Percentiles rank a stretch among this genome's conserved stretches.
Evolutionary conservation across 192 early-diverging fungal species (phyloP).

Genomic region (Pilobolus umbonatus): DNA sequence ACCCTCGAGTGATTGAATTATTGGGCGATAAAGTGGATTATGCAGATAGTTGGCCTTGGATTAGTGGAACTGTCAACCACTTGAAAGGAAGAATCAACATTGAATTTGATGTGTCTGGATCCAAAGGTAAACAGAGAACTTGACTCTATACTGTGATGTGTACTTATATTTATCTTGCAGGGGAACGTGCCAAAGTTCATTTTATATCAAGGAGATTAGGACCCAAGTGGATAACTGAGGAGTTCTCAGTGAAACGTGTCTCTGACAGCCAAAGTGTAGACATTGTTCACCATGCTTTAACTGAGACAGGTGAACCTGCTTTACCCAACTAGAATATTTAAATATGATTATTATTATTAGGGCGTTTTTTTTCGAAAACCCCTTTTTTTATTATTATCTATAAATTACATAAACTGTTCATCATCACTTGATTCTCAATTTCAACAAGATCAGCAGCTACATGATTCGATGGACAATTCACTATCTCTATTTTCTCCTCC

Average conservation of each 20-base stretch:
- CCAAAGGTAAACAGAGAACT: slow-evolving; percentile 32
- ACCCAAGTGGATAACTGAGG: slow-evolving; percentile 36
- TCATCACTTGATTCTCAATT: slow-evolving; percentile 43
- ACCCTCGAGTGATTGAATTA: slow-evolving; percentile 38
- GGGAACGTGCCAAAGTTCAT: slow-evolving; percentile 31
- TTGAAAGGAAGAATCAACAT: slow-evolving; percentile 56
- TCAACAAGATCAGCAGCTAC: slow-evolving; percentile 45
- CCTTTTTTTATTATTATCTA: not conserved
- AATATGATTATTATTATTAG: not conserved
- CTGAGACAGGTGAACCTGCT: slow-evolving; percentile 19
- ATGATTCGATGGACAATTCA: slow-evolving; percentile 44
- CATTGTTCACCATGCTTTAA: slow-evolving; percentile 19
- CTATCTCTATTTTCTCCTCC: slow-evolving; percentile 19
- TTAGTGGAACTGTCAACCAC: slow-evolving; percentile 57
- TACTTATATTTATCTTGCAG: not conserved
- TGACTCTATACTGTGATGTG: not conserved
- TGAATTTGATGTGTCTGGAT: slow-evolving; percentile 46
- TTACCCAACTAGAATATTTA: not conserved
- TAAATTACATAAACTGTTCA: slow-evolving; percentile 35
- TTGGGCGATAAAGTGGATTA: slow-evolving; percentile 54
- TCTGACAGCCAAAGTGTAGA: slow-evolving; percentile 18
- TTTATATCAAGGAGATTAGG: slow-evolving; percentile 35
- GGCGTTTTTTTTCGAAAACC: not conserved
- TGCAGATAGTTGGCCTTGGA: slow-evolving; percentile 54
- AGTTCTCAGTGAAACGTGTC: slow-evolving; percentile 35